A percentile compares a stretch with the other conserved stretches of the same genome.
Evolutionary conservation across 2,329 filamentous ascomycete genomes (phyloP).

Genomic region (Chalaropsis thielavioides): DNA sequence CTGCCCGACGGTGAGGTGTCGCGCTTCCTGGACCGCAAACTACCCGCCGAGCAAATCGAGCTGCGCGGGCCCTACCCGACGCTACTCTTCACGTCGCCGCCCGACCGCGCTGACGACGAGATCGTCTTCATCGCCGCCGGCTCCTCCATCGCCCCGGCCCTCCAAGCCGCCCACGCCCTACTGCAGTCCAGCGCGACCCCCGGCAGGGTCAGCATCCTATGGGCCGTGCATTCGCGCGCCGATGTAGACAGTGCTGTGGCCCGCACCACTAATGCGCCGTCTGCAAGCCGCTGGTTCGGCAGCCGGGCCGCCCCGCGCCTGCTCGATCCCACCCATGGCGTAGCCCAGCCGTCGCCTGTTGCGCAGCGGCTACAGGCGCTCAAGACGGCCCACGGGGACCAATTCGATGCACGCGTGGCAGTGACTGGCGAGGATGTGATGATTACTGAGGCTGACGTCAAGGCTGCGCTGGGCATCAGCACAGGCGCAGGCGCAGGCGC

Average conservation of each 20-base stretch:
- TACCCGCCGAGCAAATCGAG: constrained; percentile 49
- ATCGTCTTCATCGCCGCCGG: constrained; percentile 82
- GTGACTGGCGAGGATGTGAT: constrained; percentile 65
- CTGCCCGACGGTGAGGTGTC: constrained; percentile 76
- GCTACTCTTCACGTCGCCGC: constrained; percentile 33
- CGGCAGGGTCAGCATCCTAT: constrained; percentile 53
- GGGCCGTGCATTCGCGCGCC: constrained; percentile 54
- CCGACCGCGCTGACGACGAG: constrained; percentile 23
- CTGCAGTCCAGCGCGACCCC: constrained; percentile 25
- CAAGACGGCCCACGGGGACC: constrained; percentile 40
- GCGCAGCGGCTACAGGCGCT: constrained; percentile 49
- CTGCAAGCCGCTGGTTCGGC: constrained; percentile 18
- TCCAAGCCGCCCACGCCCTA: constrained; percentile 61
- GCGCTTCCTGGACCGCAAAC: constrained; percentile 55
- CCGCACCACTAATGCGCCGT: neutral
- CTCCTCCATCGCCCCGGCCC: constrained; percentile 78
- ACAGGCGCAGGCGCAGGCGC: constrained; percentile 20
- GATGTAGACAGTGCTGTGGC: constrained; percentile 30
- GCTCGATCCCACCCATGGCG: constrained; percentile 19
- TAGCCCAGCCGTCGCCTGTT: constrained; percentile 32
- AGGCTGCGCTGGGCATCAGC: constrained; percentile 23
- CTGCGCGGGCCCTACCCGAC: constrained; percentile 67
- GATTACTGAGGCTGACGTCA: constrained; percentile 42
- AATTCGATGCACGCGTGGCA: constrained; percentile 56
- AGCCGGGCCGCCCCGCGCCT: constrained; percentile 13